phyloP scores from a whole-genome alignment of 2,329 filamentous ascomycete genomes.

The Alternaria brassicae region DNA sequence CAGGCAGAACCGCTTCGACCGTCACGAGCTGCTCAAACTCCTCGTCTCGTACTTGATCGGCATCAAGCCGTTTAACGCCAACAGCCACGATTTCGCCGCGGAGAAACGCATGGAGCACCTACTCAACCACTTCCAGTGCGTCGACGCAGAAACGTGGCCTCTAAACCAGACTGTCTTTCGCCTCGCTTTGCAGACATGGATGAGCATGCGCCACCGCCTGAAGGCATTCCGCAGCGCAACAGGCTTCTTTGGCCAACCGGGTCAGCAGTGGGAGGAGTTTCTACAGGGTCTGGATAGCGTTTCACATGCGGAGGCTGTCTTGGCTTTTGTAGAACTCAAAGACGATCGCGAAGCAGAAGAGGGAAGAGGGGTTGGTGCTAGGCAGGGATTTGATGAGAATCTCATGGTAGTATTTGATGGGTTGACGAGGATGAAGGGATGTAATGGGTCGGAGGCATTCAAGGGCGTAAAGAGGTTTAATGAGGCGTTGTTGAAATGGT shows the following conservation, averaged over 20 bases:
- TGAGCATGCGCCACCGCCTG: constrained; percentile 17
- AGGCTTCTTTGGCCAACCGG: constrained; percentile 12
- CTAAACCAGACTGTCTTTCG: background rate
- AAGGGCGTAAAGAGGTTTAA: constrained; percentile 11
- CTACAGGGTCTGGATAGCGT: constrained; percentile 9
- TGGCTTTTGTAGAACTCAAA: constrained; percentile 17
- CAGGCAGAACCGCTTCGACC: constrained; percentile 4
- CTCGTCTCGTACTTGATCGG: constrained; percentile 7
- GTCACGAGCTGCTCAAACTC: constrained; percentile 18
- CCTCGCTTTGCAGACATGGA: constrained; percentile 10
- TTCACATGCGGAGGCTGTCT: constrained; percentile 9
- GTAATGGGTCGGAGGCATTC: constrained; percentile 20
- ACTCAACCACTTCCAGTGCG: constrained; percentile 12
- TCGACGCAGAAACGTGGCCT: constrained; percentile 2
- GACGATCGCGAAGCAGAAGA: background rate
- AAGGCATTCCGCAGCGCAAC: constrained; percentile 8
- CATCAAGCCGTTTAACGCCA: constrained; percentile 12
- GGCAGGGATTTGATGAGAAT: constrained; percentile 9
- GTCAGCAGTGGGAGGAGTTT: constrained; percentile 14
- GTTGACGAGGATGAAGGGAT: constrained; percentile 14
- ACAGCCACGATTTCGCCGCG: constrained; percentile 5
- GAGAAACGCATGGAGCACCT: constrained; percentile 19
- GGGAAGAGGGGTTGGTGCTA: background rate
- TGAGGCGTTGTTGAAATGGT: constrained; percentile 17
- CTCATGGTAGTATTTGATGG: constrained; percentile 22